These are phyloP conservation scores for Alternaria sp. DNA, from an alignment of 2,329 filamentous ascomycete species.

Conservation along the genomic window DNA sequence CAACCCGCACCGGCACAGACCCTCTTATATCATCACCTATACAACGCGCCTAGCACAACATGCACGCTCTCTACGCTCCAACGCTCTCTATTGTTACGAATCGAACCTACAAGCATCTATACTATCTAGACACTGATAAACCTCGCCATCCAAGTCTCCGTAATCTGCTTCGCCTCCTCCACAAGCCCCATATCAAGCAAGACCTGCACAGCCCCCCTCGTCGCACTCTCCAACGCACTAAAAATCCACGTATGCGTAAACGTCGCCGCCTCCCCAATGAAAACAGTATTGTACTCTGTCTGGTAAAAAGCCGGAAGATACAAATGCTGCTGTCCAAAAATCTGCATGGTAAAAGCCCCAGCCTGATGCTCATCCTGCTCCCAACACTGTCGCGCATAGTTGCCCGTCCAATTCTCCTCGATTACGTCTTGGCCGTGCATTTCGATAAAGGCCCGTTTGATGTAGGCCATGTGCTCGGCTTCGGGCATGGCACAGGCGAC, in stretches of 20 bases:
- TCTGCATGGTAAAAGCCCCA: conserved; percentile 67
- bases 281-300: conserved; percentile 71
- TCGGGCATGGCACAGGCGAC: background rate
- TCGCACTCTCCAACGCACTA: conserved; percentile 69
- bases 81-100: too few species aligned
- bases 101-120: too few species aligned
- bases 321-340: conserved; percentile 69
- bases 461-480: conserved; percentile 63
- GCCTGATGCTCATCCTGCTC: conserved; percentile 65
- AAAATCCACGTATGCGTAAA: conserved; percentile 75
- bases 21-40: too few species aligned
- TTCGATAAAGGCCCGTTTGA: conserved; percentile 69
- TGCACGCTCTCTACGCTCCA: too few species aligned
- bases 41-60: too few species aligned
- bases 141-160: conserved; percentile 71
- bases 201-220: conserved; percentile 69
- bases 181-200: conserved; percentile 69
- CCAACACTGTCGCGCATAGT: conserved; percentile 71
- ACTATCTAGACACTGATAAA: too few species aligned
- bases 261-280: conserved; percentile 62
- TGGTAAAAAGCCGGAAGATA: conserved; percentile 75
- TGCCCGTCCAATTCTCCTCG: conserved; percentile 68
- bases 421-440: conserved; percentile 66
- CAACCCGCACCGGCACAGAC: too few species aligned
- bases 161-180: conserved; percentile 71